These are phyloP conservation scores for Mycosphaerella sp. DNA, from an alignment of 2,329 filamentous ascomycete species.

Conservation along the genomic window DNA sequence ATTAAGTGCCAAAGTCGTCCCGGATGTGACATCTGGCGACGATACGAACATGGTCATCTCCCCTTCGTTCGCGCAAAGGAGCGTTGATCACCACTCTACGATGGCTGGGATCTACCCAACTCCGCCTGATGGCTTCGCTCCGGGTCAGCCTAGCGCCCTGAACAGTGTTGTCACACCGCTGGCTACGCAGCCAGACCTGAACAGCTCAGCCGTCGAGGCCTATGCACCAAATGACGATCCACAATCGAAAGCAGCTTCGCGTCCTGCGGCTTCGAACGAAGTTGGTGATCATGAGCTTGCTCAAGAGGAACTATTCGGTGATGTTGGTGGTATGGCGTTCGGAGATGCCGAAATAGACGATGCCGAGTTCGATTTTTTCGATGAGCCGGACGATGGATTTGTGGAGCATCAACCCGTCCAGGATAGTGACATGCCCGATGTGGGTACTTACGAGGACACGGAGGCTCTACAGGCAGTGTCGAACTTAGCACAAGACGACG, in stretches of 20 bases:
- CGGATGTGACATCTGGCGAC: neutral
- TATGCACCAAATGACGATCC: constrained; percentile 15
- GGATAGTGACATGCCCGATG: neutral
- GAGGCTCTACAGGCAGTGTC: neutral
- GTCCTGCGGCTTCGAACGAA: neutral
- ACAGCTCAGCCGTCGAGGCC: constrained; percentile 1
- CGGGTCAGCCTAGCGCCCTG: constrained; percentile 22
- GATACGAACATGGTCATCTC: constrained; percentile 16
- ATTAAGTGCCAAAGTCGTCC: neutral
- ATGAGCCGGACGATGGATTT: constrained; percentile 48
- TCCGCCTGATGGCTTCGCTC: constrained; percentile 54
- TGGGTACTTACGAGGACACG: neutral
- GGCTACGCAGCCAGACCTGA: constrained; percentile 12
- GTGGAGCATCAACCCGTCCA: neutral
- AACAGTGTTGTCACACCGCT: constrained; percentile 15
- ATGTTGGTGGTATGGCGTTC: constrained; percentile 41
- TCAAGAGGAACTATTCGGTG: constrained; percentile 60
- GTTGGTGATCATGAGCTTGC: constrained; percentile 33
- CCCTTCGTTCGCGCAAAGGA: constrained; percentile 34
- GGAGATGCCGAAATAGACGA: constrained; percentile 49
- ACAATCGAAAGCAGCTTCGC: constrained; percentile 27
- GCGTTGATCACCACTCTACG: constrained; percentile 36
- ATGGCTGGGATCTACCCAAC: constrained; percentile 62
- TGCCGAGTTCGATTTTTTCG: constrained; percentile 78
- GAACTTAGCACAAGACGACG: neutral